A percentile compares a stretch with the other conserved stretches of the same genome.
These are phyloP conservation scores for Pilatotrama ljubarskyi DNA, from an alignment of 768 basidiomycete genomes.

Conservation along the genomic window DNA sequence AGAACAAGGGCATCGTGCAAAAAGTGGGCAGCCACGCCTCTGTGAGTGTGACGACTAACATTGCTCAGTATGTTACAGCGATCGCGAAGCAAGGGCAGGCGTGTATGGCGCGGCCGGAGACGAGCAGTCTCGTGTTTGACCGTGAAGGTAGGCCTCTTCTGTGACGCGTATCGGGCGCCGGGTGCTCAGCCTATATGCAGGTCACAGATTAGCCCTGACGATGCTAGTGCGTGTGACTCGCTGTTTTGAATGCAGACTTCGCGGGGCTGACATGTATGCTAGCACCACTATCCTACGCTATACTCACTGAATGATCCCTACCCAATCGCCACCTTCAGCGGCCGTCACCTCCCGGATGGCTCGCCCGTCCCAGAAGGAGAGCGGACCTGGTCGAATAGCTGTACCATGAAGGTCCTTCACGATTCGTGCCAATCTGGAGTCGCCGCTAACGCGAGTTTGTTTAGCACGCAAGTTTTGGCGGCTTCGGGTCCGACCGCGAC, in stretches of 20 bases:
- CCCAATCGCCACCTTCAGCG: slow-evolving; percentile 71
- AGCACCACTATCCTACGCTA: slow-evolving; percentile 74
- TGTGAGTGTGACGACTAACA: background rate
- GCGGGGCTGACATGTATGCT: slow-evolving; percentile 1
- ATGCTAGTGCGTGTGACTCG: slow-evolving; percentile 51
- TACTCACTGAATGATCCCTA: slow-evolving; percentile 66
- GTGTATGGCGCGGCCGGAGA: slow-evolving; percentile 57
- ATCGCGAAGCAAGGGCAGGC: slow-evolving; percentile 42
- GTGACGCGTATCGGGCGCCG: too few species aligned
- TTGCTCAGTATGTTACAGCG: slow-evolving; percentile 45
- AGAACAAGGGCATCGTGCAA: slow-evolving; percentile 56
- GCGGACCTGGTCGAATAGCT: slow-evolving; percentile 66
- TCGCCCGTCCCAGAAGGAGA: slow-evolving; percentile 45
- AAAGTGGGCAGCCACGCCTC: slow-evolving; percentile 36
- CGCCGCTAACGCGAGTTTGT: too few species aligned
- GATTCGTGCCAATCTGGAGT: too few species aligned
- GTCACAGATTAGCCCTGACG: slow-evolving; percentile 62
- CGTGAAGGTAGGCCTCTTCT: slow-evolving; percentile 51
- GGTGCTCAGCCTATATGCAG: slow-evolving; percentile 41
- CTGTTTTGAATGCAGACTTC: background rate
- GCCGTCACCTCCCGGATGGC: slow-evolving; percentile 56
- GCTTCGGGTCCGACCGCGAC: slow-evolving; percentile 51
- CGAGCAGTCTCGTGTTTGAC: slow-evolving; percentile 70
- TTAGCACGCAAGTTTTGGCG: slow-evolving; percentile 83
- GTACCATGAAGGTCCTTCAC: slow-evolving; percentile 71